Evolutionary conservation across 352 stramenopile genomes (phyloP), one percentile per base, ranked within the genome.

Genomic region (Phytopythium cucurbitacearum): DNA sequence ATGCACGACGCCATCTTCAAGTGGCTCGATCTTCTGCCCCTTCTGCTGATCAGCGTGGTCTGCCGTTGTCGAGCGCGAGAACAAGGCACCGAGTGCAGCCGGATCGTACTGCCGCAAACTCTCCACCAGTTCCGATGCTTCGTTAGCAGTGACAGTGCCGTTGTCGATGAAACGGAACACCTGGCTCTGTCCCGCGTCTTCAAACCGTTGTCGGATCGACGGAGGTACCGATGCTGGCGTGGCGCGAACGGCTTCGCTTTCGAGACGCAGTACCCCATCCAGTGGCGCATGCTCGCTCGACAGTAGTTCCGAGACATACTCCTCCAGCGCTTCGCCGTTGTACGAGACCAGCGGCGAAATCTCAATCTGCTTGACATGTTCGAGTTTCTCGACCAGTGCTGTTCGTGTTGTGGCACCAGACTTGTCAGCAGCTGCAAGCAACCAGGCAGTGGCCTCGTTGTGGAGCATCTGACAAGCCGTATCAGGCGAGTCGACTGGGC

Each of bases 341-440:
- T 94, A 95, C 12, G 89, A 96, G 6, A 96, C 70, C 21, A 95
- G 57, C 4, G 90, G 87, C 3, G 84, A 94, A 51, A 97, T 84
- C 63, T 97, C 90, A 38, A 87, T 62, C 9, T 53, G 52, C 6
- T 57, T 49, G 10, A 64, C 66, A 34, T 48, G 52, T 1, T 71
- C 64, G 16, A 88, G 34, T 41, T 73, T 77, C 33, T 82, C 57
- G 5, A 64, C 45, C 53, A 84, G 74, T 8, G 49, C 61, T 5
- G 3, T 74, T 65, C 13, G 59, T 54, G 39, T 57, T 32, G 36
- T 53, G 16, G 13, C 37, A 15, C 11, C 35, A 38, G 36, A 2
- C 15, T 44, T 16, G 16, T 15, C 12, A 7, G 38, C 48, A 39
- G 48, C 48, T 28, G 44, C 16, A 1, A 21, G 5, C 1, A 95